Percentiles rank a stretch among this genome's conserved stretches.
phyloP scores from a whole-genome alignment of 179 eudicot species.

The Amaranthus tricolor region DNA sequence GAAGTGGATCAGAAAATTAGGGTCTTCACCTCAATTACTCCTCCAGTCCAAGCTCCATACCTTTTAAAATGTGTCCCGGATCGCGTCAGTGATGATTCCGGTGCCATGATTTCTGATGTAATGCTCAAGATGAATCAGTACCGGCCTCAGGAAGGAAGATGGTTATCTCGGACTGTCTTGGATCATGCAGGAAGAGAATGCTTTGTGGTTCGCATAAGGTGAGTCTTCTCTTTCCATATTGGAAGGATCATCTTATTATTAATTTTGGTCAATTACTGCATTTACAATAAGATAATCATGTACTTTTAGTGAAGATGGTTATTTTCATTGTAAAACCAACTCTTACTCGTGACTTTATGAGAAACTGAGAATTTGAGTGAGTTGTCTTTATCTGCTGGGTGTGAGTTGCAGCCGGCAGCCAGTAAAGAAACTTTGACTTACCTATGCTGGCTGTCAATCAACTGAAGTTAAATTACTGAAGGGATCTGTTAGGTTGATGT shows the following conservation, averaged over 20 bases:
- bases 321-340: background rate
- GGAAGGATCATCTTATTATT: background rate
- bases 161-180: conserved; percentile 89
- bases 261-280: no score
- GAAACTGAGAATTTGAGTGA: no score
- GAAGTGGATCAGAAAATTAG: conserved; percentile 52
- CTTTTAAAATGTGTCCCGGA: conserved; percentile 89
- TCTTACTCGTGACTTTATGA: no score
- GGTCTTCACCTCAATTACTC: conserved; percentile 66
- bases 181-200: conserved; percentile 88
- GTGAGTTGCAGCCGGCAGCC: background rate
- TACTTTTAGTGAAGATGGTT: background rate
- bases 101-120: conserved; percentile 91
- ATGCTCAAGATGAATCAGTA: conserved; percentile 75
- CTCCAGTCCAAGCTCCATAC: conserved; percentile 87
- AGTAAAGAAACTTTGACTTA: background rate
- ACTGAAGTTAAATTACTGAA: background rate
- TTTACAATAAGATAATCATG: background rate
- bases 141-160: conserved; percentile 88
- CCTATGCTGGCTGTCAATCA: background rate
- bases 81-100: conserved; percentile 85
- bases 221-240: conserved; percentile 8
- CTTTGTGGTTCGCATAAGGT: conserved; percentile 86
- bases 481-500: background rate
- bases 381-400: no score